A percentile compares a stretch with the other conserved stretches of the same genome.
Evolutionary conservation across 176 grass and related monocot species (phyloP).

Genomic region (Triticum aestivum): DNA sequence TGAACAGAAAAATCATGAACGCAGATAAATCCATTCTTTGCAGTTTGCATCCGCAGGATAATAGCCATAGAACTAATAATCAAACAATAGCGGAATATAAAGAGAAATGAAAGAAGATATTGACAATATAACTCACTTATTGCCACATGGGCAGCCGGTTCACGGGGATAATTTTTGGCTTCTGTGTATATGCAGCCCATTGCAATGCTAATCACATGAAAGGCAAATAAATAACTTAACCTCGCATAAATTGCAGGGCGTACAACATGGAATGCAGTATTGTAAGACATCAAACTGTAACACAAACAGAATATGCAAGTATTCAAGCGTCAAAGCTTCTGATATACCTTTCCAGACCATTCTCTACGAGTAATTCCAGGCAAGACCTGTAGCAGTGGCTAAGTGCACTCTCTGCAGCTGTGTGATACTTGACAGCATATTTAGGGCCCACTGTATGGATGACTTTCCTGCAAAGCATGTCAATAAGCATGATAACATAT

Average conservation of each 20-base stretch:
- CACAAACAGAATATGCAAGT: not conserved
- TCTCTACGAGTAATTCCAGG: slow-evolving; percentile 91
- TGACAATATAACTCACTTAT: slow-evolving; percentile 71
- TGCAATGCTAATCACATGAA: slow-evolving; percentile 70
- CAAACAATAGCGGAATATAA: not conserved
- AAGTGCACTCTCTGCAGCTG: slow-evolving; percentile 95
- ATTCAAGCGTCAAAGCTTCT: not conserved
- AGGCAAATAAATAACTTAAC: slow-evolving; percentile 30
- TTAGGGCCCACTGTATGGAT: slow-evolving; percentile 97
- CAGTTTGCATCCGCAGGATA: slow-evolving; percentile 6
- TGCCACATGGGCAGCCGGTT: slow-evolving; percentile 94
- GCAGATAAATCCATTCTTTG: not conserved
- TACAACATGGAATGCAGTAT: not conserved
- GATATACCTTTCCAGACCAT: slow-evolving; percentile 80
- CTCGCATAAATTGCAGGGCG: not conserved
- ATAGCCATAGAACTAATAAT: slow-evolving; percentile 20
- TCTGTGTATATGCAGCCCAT: slow-evolving; percentile 97
- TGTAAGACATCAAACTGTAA: slow-evolving; percentile 10
- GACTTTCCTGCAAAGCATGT: slow-evolving; percentile 65
- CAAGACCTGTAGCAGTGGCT: slow-evolving; percentile 97
- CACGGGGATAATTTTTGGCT: slow-evolving; percentile 91
- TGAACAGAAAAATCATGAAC: slow-evolving; percentile 6
- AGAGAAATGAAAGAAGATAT: slow-evolving; percentile 19
- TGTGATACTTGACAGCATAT: slow-evolving; percentile 99
- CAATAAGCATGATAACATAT: not conserved